Percentiles rank a stretch among this genome's conserved stretches.
Evolutionary conservation across 1,139 yeast genomes (phyloP).

Genomic region (Groenewaldozyma sp.): DNA sequence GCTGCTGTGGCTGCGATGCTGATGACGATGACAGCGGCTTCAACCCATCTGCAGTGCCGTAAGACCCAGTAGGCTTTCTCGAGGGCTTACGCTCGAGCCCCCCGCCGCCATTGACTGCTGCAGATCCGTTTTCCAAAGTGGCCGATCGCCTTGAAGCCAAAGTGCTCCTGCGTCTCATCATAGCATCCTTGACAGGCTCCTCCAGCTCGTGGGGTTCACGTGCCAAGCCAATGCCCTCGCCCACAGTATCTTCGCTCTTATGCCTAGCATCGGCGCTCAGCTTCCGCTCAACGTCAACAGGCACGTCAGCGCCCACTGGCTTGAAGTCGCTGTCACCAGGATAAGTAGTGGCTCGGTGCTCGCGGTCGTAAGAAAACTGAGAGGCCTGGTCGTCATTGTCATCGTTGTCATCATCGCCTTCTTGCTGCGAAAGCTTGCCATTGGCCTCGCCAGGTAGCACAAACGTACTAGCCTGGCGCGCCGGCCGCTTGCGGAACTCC

Average conservation of each 20-base stretch:
- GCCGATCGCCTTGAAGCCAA: conserved; percentile 14
- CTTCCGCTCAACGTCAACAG: conserved; percentile 30
- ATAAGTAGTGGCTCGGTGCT: conserved; percentile 27
- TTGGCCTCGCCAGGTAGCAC: conserved; percentile 4
- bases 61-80: conserved; percentile 28
- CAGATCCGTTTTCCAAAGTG: neutral
- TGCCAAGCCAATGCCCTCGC: conserved; percentile 27
- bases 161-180: conserved; percentile 24
- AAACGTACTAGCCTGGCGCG: conserved; percentile 2
- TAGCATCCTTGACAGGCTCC: conserved; percentile 17
- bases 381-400: conserved; percentile 18
- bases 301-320: conserved; percentile 28
- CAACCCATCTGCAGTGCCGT: conserved; percentile 22
- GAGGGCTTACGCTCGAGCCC: conserved; percentile 14
- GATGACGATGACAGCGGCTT: conserved; percentile 21
- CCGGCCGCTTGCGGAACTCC: conserved; percentile 12
- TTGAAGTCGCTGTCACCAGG: conserved; percentile 26
- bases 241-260: conserved; percentile 21
- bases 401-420: no score
- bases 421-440: conserved; percentile 4
- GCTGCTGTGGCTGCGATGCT: conserved; percentile 7
- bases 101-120: conserved; percentile 1
- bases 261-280: conserved; percentile 24
- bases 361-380: conserved; percentile 30
- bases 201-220: conserved; percentile 26